These are phyloP conservation scores for Golubevia sp. DNA, from an alignment of 1,284 basidiomycete species.

Conservation along the genomic window DNA sequence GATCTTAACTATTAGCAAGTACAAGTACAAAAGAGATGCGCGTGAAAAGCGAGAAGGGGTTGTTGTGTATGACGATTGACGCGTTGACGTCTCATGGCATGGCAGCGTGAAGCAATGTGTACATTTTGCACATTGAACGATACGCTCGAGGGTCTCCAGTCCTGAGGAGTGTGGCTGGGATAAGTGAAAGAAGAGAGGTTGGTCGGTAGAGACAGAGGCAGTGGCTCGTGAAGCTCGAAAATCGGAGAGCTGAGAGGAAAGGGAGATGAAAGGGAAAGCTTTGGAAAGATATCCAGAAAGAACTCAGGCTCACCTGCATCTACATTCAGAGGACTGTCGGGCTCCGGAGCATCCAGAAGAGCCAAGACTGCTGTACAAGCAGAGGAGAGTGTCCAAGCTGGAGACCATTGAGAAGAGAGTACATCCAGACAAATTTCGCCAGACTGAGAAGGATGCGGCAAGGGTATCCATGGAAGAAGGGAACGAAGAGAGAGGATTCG, in stretches of 20 bases:
- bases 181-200: neutral
- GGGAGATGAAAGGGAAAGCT: neutral
- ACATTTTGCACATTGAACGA: slow-evolving; percentile 32
- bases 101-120: slow-evolving; percentile 22
- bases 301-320: slow-evolving; percentile 57
- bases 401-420: slow-evolving; percentile 54
- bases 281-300: neutral
- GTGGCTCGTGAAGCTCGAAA: too few species aligned
- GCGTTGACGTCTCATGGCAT: too few species aligned
- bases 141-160: slow-evolving; percentile 32
- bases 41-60: too few species aligned
- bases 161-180: slow-evolving; percentile 31
- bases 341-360: slow-evolving; percentile 55
- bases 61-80: too few species aligned
- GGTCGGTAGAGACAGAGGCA: too few species aligned
- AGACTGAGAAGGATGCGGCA: too few species aligned
- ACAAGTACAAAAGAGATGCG: too few species aligned
- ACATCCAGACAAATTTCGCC: slow-evolving; percentile 62
- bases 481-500: too few species aligned
- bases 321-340: slow-evolving; percentile 58
- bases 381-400: slow-evolving; percentile 56
- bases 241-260: too few species aligned
- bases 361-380: slow-evolving; percentile 54
- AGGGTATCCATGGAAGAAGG: too few species aligned
- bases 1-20: too few species aligned